These are phyloP conservation scores for Syncephalastrum contaminatum DNA, from an alignment of 371 early-diverging fungal genomes.

Conservation along the genomic window DNA sequence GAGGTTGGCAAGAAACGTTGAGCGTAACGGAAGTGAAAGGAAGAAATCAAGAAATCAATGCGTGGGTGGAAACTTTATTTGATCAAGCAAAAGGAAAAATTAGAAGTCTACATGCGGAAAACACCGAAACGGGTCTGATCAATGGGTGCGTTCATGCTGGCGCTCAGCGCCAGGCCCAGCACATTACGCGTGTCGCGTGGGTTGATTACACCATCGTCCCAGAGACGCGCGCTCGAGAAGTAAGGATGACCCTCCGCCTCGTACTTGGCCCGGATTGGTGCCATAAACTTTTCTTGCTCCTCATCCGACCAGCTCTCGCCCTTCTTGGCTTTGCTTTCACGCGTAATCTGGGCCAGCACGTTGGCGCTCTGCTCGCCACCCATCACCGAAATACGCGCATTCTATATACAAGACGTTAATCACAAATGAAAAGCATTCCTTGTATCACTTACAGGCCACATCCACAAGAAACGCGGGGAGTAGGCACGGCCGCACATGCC, in stretches of 20 bases:
- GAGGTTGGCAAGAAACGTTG: too few relatives aligned
- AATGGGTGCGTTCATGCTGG: constrained; percentile 79
- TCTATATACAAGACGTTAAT: constrained; percentile 31
- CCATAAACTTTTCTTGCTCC: constrained; percentile 82
- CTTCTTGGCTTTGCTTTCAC: constrained; percentile 83
- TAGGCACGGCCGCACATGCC: constrained; percentile 99
- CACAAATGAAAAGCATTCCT: background rate
- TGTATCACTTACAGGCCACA: constrained; percentile 85
- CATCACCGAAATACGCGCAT: constrained; percentile 96
- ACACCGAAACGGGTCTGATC: constrained; percentile 88
- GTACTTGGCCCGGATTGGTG: constrained; percentile 83
- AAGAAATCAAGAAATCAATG: too few relatives aligned
- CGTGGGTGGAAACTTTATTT: too few relatives aligned
- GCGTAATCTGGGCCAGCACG: constrained; percentile 88
- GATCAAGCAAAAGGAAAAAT: too few relatives aligned
- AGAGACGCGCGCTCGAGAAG: constrained; percentile 84
- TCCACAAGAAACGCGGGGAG: constrained; percentile 94
- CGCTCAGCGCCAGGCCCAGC: constrained; percentile 85
- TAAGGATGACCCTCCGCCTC: constrained; percentile 97
- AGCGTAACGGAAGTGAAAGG: too few relatives aligned
- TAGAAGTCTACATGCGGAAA: constrained; percentile 87
- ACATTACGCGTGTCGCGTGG: constrained; percentile 90
- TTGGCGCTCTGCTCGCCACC: constrained; percentile 98
- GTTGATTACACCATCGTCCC: constrained; percentile 98
- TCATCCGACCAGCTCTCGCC: constrained; percentile 75